Conservation (phyloP, 2,329 filamentous ascomycete genomes). For the Fusarium sp. region DNA sequence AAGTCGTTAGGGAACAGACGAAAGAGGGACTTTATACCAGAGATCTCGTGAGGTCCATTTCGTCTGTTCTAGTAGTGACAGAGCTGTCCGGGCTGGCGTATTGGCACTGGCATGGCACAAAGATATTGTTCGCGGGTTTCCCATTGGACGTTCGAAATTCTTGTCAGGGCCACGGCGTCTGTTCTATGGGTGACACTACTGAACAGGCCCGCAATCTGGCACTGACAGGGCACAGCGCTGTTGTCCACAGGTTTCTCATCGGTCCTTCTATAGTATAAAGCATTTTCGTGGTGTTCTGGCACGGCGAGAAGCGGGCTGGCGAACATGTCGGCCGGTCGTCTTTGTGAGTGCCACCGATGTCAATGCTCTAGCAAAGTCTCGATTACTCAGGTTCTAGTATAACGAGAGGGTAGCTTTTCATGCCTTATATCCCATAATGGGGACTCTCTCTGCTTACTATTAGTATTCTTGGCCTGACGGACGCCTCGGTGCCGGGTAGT, state of each 20-base stretch:
- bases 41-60: too few relatives aligned
- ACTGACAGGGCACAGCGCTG: not conserved
- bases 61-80: not conserved
- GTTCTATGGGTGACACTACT: not conserved
- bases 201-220: not conserved
- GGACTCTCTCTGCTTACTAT: rapidly evolving
- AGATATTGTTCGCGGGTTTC: not conserved
- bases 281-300: not conserved
- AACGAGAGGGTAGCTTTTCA: rapidly evolving
- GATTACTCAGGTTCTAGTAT: rapidly evolving
- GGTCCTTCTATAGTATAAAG: not conserved
- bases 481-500: rapidly evolving
- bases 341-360: not conserved
- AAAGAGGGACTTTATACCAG: not conserved
- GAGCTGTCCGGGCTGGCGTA: too few relatives aligned
- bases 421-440: rapidly evolving
- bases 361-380: not conserved
- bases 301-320: rapidly evolving
- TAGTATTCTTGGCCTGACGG: not conserved
- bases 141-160: not conserved
- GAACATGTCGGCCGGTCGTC: not conserved
- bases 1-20: not conserved
- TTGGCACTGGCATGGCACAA: not conserved
- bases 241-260: rapidly evolving
- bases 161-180: not conserved